These are phyloP conservation scores for Monosporascus sp. DNA, from an alignment of 2,329 filamentous ascomycete genomes.

Conservation along the genomic window DNA sequence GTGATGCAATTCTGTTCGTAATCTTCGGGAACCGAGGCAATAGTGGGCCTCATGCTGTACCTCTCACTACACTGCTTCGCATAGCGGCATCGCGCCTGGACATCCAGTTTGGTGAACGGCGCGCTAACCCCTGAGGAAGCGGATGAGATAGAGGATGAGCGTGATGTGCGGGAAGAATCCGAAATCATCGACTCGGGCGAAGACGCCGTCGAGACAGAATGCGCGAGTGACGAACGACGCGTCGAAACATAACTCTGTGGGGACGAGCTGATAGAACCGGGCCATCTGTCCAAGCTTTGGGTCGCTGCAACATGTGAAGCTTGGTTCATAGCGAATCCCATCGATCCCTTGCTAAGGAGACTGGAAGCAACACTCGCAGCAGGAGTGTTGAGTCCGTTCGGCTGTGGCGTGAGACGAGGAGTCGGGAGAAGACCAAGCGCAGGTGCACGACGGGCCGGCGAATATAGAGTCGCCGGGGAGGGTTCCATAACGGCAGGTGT, in stretches of 20 bases:
- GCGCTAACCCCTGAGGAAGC: conserved; percentile 55
- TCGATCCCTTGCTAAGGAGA: conserved; percentile 46
- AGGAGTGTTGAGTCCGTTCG: conserved; percentile 53
- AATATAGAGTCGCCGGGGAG: conserved; percentile 34
- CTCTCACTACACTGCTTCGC: conserved; percentile 54
- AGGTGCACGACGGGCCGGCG: conserved; percentile 43
- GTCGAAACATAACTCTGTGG: conserved; percentile 44
- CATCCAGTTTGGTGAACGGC: conserved; percentile 53
- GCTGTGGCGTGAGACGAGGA: conserved; percentile 52
- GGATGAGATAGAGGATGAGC: conserved; percentile 60
- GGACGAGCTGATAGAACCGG: conserved; percentile 41
- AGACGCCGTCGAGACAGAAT: conserved; percentile 56
- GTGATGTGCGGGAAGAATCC: conserved; percentile 55
- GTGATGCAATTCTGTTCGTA: conserved; percentile 45
- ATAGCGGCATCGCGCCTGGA: conserved; percentile 58
- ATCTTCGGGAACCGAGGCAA: conserved; percentile 54
- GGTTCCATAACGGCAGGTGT: conserved; percentile 47
- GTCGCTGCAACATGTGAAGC: conserved; percentile 38
- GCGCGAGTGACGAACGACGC: conserved; percentile 58
- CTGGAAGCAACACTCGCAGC: conserved; percentile 49
- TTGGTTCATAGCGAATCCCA: conserved; percentile 56
- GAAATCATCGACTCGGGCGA: conserved; percentile 65
- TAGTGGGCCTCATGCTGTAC: conserved; percentile 43
- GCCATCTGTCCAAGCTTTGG: conserved; percentile 50
- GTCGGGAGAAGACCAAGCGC: conserved; percentile 52